A percentile compares a stretch with the other conserved stretches of the same genome.
Conservation (phyloP, 1,139 yeast genomes). For the Nakaseomyces uthaithaninus region DNA sequence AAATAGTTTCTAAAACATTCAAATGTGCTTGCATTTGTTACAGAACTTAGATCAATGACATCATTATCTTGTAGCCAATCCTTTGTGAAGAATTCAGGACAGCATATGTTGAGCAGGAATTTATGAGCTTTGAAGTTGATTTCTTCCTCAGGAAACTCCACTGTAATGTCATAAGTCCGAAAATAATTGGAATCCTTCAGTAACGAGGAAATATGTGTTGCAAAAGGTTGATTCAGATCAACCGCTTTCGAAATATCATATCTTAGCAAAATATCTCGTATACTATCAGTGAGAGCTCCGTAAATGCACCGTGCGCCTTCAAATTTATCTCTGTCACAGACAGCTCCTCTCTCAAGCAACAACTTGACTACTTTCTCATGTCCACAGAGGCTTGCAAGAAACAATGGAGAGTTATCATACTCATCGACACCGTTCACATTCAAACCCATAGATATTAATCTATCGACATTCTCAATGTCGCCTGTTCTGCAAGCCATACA, state of each 20-base stretch:
- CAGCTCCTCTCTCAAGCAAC: conserved; percentile 58
- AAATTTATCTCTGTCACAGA: conserved; percentile 69
- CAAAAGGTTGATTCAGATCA: conserved; percentile 66
- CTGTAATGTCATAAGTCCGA: conserved; percentile 36
- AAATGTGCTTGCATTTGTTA: conserved; percentile 29
- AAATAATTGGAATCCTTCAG: conserved; percentile 31
- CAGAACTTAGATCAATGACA: not conserved
- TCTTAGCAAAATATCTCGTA: conserved; percentile 48
- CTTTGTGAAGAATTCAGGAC: conserved; percentile 1
- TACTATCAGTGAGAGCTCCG: conserved; percentile 65
- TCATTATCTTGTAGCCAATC: conserved; percentile 1
- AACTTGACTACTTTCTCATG: conserved; percentile 54
- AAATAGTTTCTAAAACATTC: conserved; percentile 41
- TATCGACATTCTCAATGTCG: conserved; percentile 55
- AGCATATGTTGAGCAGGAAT: conserved; percentile 36
- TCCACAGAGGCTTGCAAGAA: conserved; percentile 68
- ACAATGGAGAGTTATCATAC: conserved; percentile 69
- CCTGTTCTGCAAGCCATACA: conserved; percentile 64
- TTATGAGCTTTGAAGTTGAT: conserved; percentile 27
- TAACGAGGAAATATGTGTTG: conserved; percentile 54
- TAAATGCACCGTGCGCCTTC: conserved; percentile 75
- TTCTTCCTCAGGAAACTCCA: conserved; percentile 25
- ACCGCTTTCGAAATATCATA: conserved; percentile 64
- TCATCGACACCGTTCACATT: conserved; percentile 57
- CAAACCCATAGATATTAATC: conserved; percentile 47